Evolutionary conservation across 352 stramenopile species (phyloP).

Genomic region (Globisporangium nagaii): DNA sequence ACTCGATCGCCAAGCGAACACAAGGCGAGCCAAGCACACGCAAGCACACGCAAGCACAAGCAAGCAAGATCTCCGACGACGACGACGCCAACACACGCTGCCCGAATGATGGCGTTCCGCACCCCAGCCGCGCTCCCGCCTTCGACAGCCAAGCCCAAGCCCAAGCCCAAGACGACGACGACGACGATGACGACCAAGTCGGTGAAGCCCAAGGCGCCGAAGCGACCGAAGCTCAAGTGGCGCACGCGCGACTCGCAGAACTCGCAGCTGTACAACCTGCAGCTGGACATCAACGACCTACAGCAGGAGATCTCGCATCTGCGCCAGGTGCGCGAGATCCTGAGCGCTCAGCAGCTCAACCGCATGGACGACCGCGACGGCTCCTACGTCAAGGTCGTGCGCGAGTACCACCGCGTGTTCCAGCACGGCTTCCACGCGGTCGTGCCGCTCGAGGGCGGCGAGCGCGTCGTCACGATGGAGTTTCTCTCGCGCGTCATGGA

Average conservation of each 20-base stretch:
- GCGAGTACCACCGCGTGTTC: slow-evolving; percentile 58
- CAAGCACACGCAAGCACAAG: too few relatives aligned
- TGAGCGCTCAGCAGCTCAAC: slow-evolving; percentile 28
- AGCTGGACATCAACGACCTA: slow-evolving; percentile 42
- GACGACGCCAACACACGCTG: too few relatives aligned
- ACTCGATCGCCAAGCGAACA: too few relatives aligned
- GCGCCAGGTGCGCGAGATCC: slow-evolving; percentile 21
- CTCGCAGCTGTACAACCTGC: slow-evolving; percentile 52
- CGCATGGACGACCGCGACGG: slow-evolving; percentile 34
- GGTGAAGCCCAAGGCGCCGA: neutral
- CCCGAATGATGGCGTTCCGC: too few relatives aligned
- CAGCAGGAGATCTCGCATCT: slow-evolving; percentile 39
- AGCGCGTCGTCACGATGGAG: slow-evolving; percentile 17
- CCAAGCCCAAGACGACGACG: neutral
- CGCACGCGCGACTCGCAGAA: slow-evolving; percentile 43
- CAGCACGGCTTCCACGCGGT: slow-evolving; percentile 33
- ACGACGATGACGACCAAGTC: neutral
- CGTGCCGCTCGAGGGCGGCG: neutral
- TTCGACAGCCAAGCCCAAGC: slow-evolving; percentile 4
- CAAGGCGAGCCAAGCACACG: too few relatives aligned
- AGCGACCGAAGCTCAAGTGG: slow-evolving; percentile 47
- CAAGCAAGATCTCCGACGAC: too few relatives aligned
- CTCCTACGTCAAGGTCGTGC: slow-evolving; percentile 38
- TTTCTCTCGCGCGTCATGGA: slow-evolving; percentile 47
- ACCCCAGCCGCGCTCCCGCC: too few relatives aligned